These are phyloP conservation scores for Dictyostelium firmibasis DNA, from an alignment of 78 protist genomes.

Conservation along the genomic window DNA sequence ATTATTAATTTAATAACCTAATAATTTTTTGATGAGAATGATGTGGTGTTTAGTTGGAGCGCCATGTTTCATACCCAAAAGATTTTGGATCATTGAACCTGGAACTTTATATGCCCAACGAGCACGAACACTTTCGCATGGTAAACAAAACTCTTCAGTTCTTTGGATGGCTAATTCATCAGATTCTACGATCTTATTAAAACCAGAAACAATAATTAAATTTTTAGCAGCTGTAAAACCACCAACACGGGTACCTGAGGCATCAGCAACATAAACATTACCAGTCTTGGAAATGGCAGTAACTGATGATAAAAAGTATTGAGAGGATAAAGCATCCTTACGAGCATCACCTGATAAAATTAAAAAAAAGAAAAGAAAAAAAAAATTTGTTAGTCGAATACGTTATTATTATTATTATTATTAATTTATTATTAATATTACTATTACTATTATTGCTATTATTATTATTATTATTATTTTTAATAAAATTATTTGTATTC, in stretches of 20 bases:
- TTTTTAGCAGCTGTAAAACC: conserved; percentile 50
- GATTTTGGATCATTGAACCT: conserved; percentile 54
- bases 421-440: no score
- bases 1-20: conserved; percentile 13
- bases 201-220: conserved; percentile 28
- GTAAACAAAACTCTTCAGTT: conserved; percentile 46
- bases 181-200: conserved; percentile 22
- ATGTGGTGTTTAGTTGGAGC: conserved; percentile 2
- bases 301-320: conserved; percentile 19
- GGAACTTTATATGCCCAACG: conserved; percentile 18
- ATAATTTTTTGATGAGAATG: neutral
- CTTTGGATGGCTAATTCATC: conserved; percentile 29
- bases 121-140: conserved; percentile 62
- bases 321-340: neutral
- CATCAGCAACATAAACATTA: conserved; percentile 37
- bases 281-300: conserved; percentile 50
- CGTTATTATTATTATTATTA: no score
- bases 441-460: no score
- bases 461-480: no score
- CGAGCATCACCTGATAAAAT: neutral
- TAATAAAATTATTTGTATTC: neutral
- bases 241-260: conserved; percentile 49
- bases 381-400: neutral
- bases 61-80: neutral
- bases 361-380: neutral